A percentile compares a stretch with the other conserved stretches of the same genome.
These are phyloP conservation scores for Fusarium mundagurra DNA, from an alignment of 2,329 filamentous ascomycete species.

Conservation along the genomic window DNA sequence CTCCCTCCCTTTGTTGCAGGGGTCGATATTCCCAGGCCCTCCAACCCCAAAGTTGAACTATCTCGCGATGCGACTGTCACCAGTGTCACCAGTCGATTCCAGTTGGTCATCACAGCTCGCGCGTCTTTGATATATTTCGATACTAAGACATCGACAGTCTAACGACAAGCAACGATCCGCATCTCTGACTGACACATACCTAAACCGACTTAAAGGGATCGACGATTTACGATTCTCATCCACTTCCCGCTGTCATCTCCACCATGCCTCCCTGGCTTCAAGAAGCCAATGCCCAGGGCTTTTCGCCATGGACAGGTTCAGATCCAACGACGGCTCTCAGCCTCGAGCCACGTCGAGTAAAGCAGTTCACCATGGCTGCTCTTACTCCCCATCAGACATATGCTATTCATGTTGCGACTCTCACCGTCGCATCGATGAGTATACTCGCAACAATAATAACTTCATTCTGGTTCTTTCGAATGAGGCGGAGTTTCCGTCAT, in stretches of 20 bases:
- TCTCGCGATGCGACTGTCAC: constrained; percentile 19
- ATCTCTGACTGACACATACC: constrained; percentile 2
- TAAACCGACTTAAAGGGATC: background rate
- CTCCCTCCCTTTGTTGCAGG: constrained; percentile 1
- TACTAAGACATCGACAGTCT: constrained; percentile 8
- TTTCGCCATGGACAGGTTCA: constrained; percentile 20
- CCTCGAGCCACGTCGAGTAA: constrained; percentile 23
- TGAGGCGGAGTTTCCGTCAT: constrained; percentile 79
- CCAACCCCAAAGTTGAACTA: background rate
- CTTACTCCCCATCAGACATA: constrained; percentile 33
- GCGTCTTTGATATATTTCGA: background rate
- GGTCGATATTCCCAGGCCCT: background rate
- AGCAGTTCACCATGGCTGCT: constrained; percentile 29
- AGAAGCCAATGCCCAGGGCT: background rate
- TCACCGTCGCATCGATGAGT: constrained; percentile 61
- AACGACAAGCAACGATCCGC: constrained; percentile 5
- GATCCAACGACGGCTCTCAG: background rate
- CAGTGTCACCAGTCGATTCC: constrained; percentile 6
- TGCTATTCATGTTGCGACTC: constrained; percentile 44
- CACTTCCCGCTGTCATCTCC: constrained; percentile 8
- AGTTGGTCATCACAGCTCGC: constrained; percentile 2
- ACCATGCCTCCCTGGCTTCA: constrained; percentile 36
- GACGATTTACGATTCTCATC: background rate
- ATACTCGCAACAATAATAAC: constrained; percentile 64
- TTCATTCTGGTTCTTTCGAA: constrained; percentile 78